phyloP scores from a whole-genome alignment of 305 asterid species.

The Caryopteris hybrid region DNA sequence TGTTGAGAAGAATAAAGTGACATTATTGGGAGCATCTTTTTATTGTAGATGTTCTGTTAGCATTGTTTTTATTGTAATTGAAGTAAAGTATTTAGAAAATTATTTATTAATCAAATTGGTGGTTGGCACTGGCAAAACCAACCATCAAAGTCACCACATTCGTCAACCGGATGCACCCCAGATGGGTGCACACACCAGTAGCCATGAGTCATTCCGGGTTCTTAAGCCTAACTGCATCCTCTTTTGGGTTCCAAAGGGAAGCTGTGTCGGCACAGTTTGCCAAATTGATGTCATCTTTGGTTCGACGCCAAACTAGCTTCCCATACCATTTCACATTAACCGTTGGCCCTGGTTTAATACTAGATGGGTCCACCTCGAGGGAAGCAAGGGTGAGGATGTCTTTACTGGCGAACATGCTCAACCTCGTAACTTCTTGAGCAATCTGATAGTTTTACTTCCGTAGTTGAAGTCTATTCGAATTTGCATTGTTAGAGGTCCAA shows the following conservation, averaged over 20 bases:
- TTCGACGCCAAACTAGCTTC: conserved; percentile 79
- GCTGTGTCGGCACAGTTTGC: conserved; percentile 64
- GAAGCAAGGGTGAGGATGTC: conserved; percentile 78
- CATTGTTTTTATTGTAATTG: no score
- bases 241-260: conserved; percentile 76
- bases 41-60: no score
- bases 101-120: no score
- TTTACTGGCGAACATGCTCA: conserved; percentile 78
- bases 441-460: no score
- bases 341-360: conserved; percentile 73
- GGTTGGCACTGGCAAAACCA: conserved; percentile 96
- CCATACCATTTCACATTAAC: conserved; percentile 92
- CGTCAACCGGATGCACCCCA: conserved; percentile 84
- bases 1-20: no score
- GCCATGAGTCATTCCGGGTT: conserved; percentile 84
- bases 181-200: conserved; percentile 74
- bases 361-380: conserved; percentile 72
- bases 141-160: conserved; percentile 84
- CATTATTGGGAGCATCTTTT: no score
- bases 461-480: no score
- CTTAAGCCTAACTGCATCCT: conserved; percentile 75
- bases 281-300: conserved; percentile 60
- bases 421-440: no score
- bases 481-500: no score
- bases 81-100: no score